Conservation (phyloP, 306 rosid species). For the Cucurbita argyrosperma region DNA sequence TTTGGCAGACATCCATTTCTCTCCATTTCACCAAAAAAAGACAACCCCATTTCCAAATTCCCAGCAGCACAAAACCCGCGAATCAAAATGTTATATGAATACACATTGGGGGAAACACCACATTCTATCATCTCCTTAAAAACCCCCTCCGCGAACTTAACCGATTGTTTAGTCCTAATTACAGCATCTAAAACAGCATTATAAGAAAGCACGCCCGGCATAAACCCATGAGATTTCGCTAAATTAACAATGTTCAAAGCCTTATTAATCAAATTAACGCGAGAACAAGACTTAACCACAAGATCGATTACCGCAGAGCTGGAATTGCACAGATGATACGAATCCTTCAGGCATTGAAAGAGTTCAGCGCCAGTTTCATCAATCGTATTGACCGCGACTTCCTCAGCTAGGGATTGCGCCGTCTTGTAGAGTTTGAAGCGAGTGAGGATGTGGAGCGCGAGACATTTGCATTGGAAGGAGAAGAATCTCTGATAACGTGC, state of each 20-base stretch:
- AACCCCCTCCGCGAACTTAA: conserved; percentile 24
- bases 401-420: conserved; percentile 63
- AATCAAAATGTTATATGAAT: conserved; percentile 62
- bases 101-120: conserved; percentile 64
- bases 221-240: conserved; percentile 45
- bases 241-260: conserved; percentile 37
- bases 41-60: conserved; percentile 33
- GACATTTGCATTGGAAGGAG: conserved; percentile 46
- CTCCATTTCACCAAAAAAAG: conserved; percentile 49
- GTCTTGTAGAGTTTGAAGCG: conserved; percentile 56
- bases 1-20: conserved; percentile 51
- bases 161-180: conserved; percentile 23
- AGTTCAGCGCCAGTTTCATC: conserved; percentile 29
- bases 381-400: conserved; percentile 22
- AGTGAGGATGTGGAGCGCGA: conserved; percentile 76
- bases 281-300: conserved; percentile 58
- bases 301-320: conserved; percentile 64
- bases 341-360: conserved; percentile 38
- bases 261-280: conserved; percentile 24
- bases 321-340: conserved; percentile 38
- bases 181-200: conserved; percentile 49
- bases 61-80: conserved; percentile 44
- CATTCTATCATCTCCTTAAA: conserved; percentile 38
- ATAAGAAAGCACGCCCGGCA: conserved; percentile 52
- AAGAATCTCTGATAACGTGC: conserved; percentile 41